Evolutionary conservation across 768 basidiomycete species (phyloP).

Genomic region (Pulveroboletus sp.): DNA sequence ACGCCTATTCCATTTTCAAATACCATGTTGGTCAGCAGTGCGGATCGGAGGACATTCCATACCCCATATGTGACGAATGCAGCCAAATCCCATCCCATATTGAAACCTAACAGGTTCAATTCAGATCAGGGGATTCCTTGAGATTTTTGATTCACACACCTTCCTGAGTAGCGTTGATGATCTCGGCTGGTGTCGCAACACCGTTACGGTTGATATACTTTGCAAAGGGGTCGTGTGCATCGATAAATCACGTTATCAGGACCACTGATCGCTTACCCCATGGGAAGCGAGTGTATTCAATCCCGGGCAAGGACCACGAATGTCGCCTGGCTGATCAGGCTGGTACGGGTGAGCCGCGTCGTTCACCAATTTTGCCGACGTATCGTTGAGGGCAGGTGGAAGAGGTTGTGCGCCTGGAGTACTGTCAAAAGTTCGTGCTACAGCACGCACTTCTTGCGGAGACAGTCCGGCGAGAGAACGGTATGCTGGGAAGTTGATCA

Average conservation of each 20-base stretch:
- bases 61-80: slow-evolving; percentile 20
- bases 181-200: slow-evolving; percentile 21
- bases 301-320: slow-evolving; percentile 26
- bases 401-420: slow-evolving; percentile 23
- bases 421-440: slow-evolving; percentile 12
- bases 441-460: slow-evolving; percentile 10
- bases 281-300: slow-evolving; percentile 26
- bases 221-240: neutral
- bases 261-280: slow-evolving; percentile 16
- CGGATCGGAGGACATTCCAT: neutral
- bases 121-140: too few species aligned
- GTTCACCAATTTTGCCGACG: slow-evolving; percentile 22
- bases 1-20: slow-evolving; percentile 13
- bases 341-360: slow-evolving; percentile 17
- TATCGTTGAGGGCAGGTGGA: slow-evolving; percentile 22
- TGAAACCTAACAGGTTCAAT: slow-evolving; percentile 14
- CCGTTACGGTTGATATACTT: slow-evolving; percentile 20
- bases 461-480: slow-evolving; percentile 23
- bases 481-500: slow-evolving; percentile 16
- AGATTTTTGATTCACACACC: slow-evolving; percentile 1
- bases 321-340: slow-evolving; percentile 15
- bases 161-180: slow-evolving; percentile 24
- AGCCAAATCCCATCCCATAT: slow-evolving; percentile 21
- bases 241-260: neutral
- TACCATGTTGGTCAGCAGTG: neutral